Conservation (phyloP, 306 rosid genomes). For the Prunus mume region DNA sequence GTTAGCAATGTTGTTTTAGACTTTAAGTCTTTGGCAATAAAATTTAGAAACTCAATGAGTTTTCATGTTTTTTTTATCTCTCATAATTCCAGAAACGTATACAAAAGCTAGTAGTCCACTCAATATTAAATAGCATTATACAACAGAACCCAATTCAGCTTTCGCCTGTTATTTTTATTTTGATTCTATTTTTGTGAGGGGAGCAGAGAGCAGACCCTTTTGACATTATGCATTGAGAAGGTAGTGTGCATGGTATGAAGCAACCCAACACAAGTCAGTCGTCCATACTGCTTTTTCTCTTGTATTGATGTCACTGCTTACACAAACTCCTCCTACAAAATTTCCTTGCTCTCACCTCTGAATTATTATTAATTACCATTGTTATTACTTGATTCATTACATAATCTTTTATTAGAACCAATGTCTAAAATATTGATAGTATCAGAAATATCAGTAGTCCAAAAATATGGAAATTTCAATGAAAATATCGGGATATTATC, state of each 20-base stretch:
- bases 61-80: no score
- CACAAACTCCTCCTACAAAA: not conserved
- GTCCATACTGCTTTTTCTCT: not conserved
- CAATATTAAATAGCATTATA: not conserved
- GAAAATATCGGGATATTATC: no score
- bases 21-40: no score
- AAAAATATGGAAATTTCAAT: no score
- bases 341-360: not conserved
- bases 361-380: not conserved
- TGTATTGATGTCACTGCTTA: conserved; percentile 33
- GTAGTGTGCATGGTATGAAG: conserved; percentile 2
- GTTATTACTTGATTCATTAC: not conserved
- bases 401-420: not conserved
- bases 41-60: no score
- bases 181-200: not conserved
- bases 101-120: not conserved
- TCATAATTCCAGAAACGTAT: no score
- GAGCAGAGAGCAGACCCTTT: not conserved
- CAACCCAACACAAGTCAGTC: not conserved
- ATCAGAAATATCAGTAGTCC: no score
- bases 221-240: conserved; percentile 14
- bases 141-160: not conserved
- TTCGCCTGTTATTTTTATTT: not conserved
- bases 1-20: no score
- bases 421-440: no score